Conservation (phyloP, 2,329 filamentous ascomycete genomes). For the Aspergillus melleus region DNA sequence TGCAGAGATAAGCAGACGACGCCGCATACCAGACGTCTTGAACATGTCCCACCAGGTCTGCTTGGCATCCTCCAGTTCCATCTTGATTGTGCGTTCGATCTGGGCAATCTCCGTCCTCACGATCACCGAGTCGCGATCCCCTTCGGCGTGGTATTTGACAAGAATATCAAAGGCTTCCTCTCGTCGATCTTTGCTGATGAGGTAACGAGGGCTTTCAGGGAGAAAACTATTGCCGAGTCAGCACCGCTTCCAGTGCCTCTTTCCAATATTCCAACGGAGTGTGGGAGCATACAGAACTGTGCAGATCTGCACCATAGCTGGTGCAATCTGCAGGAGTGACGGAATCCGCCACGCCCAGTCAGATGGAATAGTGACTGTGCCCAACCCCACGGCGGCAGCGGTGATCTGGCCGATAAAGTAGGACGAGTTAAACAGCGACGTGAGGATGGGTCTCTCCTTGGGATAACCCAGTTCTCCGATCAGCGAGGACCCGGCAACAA, state of each 20-base stretch:
- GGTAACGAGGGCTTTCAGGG: conserved; percentile 28
- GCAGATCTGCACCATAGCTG: conserved; percentile 27
- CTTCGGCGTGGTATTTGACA: conserved; percentile 53
- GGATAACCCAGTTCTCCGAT: conserved; percentile 63
- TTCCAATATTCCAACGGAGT: background rate
- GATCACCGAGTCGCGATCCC: conserved; percentile 51
- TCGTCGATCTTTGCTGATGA: conserved; percentile 28
- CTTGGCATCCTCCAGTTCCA: conserved; percentile 50
- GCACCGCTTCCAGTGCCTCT: background rate
- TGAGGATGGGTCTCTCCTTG: conserved; percentile 61
- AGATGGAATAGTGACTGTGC: conserved; percentile 32
- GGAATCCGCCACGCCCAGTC: conserved; percentile 52
- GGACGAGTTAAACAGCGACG: conserved; percentile 60
- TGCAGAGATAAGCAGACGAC: conserved; percentile 29
- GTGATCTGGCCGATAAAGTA: conserved; percentile 31
- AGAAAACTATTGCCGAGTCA: conserved; percentile 21
- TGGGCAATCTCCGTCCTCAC: conserved; percentile 62
- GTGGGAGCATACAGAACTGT: conserved; percentile 24
- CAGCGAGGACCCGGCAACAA: conserved; percentile 58
- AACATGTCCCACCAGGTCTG: conserved; percentile 31
- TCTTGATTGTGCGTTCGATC: conserved; percentile 57
- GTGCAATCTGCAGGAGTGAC: conserved; percentile 44
- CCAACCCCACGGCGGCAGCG: conserved; percentile 29
- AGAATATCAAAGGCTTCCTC: conserved; percentile 32
- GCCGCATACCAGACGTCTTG: conserved; percentile 31